Evolutionary conservation across 2,329 filamentous ascomycete species (phyloP).

Genomic region (Beauveria australis): DNA sequence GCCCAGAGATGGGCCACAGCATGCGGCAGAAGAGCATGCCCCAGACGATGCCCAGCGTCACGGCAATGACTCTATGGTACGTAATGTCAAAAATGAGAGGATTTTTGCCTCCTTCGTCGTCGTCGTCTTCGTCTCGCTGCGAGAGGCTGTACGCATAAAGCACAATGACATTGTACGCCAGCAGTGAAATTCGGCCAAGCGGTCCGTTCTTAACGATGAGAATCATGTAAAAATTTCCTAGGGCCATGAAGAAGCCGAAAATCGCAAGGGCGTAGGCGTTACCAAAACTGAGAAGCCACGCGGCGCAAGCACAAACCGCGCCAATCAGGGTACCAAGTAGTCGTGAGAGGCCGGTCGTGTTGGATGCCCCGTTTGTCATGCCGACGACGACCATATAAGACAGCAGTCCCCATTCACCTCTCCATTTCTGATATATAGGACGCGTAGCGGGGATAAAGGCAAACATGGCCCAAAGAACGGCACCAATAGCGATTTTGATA

Average conservation of each 20-base stretch:
- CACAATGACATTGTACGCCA: constrained; percentile 93
- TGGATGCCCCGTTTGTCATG: constrained; percentile 94
- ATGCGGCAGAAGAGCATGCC: constrained; percentile 82
- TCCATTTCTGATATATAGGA: constrained; percentile 76
- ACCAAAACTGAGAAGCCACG: constrained; percentile 69
- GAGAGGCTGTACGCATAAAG: constrained; percentile 90
- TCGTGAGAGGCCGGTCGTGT: constrained; percentile 81
- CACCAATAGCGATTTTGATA: constrained; percentile 87
- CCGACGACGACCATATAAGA: constrained; percentile 98
- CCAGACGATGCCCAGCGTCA: constrained; percentile 83
- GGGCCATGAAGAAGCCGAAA: constrained; percentile 71
- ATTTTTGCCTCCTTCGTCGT: constrained; percentile 77
- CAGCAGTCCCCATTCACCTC: constrained; percentile 92
- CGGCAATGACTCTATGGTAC: constrained; percentile 77
- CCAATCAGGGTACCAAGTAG: constrained; percentile 83
- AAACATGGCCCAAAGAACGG: constrained; percentile 79
- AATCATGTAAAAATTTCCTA: constrained; percentile 85
- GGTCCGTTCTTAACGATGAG: constrained; percentile 76
- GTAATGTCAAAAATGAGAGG: constrained; percentile 85
- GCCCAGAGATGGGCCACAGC: constrained; percentile 89
- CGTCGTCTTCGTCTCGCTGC: constrained; percentile 67
- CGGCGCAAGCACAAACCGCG: constrained; percentile 62
- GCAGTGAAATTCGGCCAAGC: constrained; percentile 84
- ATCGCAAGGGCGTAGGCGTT: constrained; percentile 70
- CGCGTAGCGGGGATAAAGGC: constrained; percentile 75